Base-by-base conservation (phyloP, 331 rosid genomes). In the Quercus phellos region DNA sequence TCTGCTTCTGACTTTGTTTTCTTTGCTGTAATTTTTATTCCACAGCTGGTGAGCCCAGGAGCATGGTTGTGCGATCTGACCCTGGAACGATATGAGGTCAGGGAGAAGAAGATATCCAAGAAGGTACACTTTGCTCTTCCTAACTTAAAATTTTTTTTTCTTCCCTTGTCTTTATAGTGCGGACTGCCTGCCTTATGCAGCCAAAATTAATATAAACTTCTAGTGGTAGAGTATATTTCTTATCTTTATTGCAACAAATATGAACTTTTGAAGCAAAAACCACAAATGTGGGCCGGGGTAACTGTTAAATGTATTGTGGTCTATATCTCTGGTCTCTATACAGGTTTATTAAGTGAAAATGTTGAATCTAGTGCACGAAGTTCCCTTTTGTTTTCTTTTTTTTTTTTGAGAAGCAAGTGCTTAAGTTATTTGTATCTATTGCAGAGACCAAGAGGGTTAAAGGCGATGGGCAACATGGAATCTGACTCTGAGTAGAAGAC, bases 371-470 rank as follows among this genome's bases (percentile, higher is more conserved):
- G 46, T 38, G 46, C 46, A 38, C 1, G 12, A 38, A 38, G 12
- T 2, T 8, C 12, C 46, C 46, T 38, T 38, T 38, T 8, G 0
- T 38, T 38, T 38, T 7, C 0, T 2, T 7, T 38, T 38, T 7
- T 38, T 38, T 32, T 38, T 38, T 38, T 38, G 46, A 8, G 46
- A 38, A 38, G 46, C 46, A 3, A 46, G 53, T 12, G 53, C 53
- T 46, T 0, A 46, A 46, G 53, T 1, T 1, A 27, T 69, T 59
- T 46, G 18, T 53, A 51, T 38, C 75, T 79, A 53, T 54, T 79
- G 92, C 89, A 94, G 97, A 94, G 96, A 81, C 92, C 99, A 68
- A 88, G 97, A 82, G 97, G 99, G 24, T 82, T 94, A 73, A 92
- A 90, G 87, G 98, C 98, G 53, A 94, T 94, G 98, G 93, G 97